Base-by-base conservation (phyloP, 768 basidiomycete genomes). In the Butyriboletus loyo region DNA sequence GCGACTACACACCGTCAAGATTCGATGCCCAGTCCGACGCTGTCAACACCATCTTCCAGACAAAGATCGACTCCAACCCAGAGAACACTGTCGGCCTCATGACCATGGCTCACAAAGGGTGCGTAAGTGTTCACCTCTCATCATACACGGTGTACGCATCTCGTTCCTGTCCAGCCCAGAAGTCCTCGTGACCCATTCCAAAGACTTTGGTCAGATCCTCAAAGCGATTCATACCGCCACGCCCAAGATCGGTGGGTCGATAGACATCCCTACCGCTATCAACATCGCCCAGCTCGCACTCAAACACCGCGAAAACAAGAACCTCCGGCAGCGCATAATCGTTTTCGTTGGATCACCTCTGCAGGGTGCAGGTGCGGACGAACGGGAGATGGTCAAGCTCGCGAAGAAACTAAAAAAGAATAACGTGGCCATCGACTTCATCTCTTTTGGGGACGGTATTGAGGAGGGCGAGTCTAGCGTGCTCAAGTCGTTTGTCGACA, bases 401-500 rank as follows among this genome's bases (percentile, higher is more conserved):
- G 97, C 95, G 10, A 97, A 95, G 78, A 97, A 93, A 71, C 78
- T 99, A 56, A 98, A 98, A 80, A 99, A 99, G 85, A 98, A 98
- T 70, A 99, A 98, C 62, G 93, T 99, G 38, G 91, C 95, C 1
- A 80, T 98, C 24, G 97, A 99, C 70, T 77, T 98, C 46, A 76
- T 98, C 27, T 82, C 82, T 6, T 98, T 92, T 69, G 96, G 96
- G 1, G 95, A 96, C 61, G 89, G 85, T 6, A 89, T 94, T 40
- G 88, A 87, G 65, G 82, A 84, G 63, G 69, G 67, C 45, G 85
- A 81, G 53, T 83, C 84, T 39, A 82, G 77, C 42, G 82, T 92
- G 50, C 76, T 99, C 54, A 80, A 77, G 62, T 78, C 85, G 5
- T 92, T 99, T 64, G 82, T 96, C 40, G 94, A 98, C 27, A 86